Percentiles rank a stretch among this genome's conserved stretches.
phyloP scores from a whole-genome alignment of 768 basidiomycete species.

The Tephrocybe sp. region DNA sequence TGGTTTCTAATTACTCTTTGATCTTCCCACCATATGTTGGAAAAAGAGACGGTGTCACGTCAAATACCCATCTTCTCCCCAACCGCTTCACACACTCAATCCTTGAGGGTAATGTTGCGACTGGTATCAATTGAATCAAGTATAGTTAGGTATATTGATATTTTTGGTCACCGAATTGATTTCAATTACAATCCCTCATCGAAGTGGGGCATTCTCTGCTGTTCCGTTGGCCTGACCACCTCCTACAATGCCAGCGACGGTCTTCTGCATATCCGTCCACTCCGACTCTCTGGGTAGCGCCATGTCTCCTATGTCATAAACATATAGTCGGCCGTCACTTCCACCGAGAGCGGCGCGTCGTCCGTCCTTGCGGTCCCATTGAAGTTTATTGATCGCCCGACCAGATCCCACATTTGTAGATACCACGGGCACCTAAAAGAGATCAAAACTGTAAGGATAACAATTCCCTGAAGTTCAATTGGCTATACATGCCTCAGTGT shows the following conservation, averaged over 20 bases:
- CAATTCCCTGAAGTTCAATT: not conserved
- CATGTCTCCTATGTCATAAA: conserved; percentile 95
- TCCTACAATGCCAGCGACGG: conserved; percentile 70
- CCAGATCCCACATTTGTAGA: conserved; percentile 79
- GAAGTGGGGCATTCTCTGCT: conserved; percentile 21
- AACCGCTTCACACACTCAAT: no score
- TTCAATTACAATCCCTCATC: conserved; percentile 9
- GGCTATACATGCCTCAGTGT: conserved; percentile 84
- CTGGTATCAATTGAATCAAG: conserved; percentile 1
- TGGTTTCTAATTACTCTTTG: no score
- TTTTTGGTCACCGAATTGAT: no score
- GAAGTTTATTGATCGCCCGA: conserved; percentile 90
- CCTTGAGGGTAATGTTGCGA: no score
- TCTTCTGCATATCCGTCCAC: conserved; percentile 93
- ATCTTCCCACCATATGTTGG: no score
- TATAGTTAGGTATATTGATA: not conserved
- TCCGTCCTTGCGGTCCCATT: conserved; percentile 94
- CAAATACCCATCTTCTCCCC: no score
- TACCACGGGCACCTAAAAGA: conserved; percentile 83
- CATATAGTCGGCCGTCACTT: conserved; percentile 88
- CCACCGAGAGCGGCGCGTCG: conserved; percentile 88
- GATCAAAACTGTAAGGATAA: conserved; percentile 3
- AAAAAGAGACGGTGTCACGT: no score
- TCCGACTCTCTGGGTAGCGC: conserved; percentile 86
- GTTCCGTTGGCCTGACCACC: conserved; percentile 49